Base-by-base conservation (phyloP, 352 stramenopile species). In the Globisporangium polare region DNA sequence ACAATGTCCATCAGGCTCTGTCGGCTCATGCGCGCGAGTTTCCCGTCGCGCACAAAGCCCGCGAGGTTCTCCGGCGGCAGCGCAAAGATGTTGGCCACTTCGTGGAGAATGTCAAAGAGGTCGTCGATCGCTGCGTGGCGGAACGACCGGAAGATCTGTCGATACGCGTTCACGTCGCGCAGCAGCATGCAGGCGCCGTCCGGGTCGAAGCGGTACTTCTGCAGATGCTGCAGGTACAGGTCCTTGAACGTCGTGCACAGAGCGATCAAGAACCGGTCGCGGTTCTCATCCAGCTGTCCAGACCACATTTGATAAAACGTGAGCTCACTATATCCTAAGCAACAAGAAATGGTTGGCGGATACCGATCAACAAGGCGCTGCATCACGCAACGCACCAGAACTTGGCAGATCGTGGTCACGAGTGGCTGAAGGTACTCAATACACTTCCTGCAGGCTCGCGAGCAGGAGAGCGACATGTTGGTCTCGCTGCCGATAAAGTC, bases 81-180 rank as follows among this genome's bases (percentile, higher is more conserved):
- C n/a, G 85, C 83, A 65, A 90, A 94, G 35, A 92, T 59, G 53
- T 92, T 94, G 46, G 85, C 85, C 58, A 94, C 73, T 52, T 90
- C 80, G 58, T 92, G 85, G 31, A 94, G 76, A 27, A 90, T 68
- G 49, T 94, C 80, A 53, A 94, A 94, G 18, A 72, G 71, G 22
- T 82, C 77, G 55, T 92, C 81, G 42, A 91, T 75, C 5, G 74
- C 63, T 10, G 61, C 64, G 61, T 81, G 67, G 31, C 60, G 68
- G 53, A 68, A 76, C 24, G 71, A 73, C 6, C 71, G 71, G 46
- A 94, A 92, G 8, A 85, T 80, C 65, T 88, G 73, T 6, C 80
- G 77, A 49, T 89, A 90, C 15, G 85, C 81, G 53, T 80, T 89
- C 35, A 94, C 72, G 54, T 94, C 85, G 12, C 83, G 83, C 47